Base-by-base conservation (phyloP, 169 alveolate genomes). In the Ichthyophthirius multifiliis region DNA sequence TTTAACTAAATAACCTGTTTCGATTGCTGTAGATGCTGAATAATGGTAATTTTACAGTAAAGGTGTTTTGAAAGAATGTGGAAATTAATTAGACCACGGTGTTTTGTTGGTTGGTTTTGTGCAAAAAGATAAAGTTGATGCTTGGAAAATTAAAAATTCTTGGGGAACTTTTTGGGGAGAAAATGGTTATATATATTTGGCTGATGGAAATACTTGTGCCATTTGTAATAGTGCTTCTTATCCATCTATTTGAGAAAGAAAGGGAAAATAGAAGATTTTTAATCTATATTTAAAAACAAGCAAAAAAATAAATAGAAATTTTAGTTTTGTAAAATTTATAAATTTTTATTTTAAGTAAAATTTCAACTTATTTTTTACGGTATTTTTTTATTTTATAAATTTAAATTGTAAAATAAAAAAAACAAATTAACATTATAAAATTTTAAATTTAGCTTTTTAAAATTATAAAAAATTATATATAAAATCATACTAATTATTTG, bases 151-250 rank as follows among this genome's bases (percentile, higher is more conserved):
- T 45, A 77, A 77, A 62, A 77, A 77, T 41, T 77, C 84, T 43
- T 77, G 77, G 78, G 84, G 84, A 62, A 4, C 84, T 6, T 10
- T 30, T 31, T 77, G 84, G 84, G 84, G 78, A 27, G 84, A 77
- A 44, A 43, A 77, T 27, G 78, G 84, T 48, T 48, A 27, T 16
- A 87, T 89, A 82, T 74, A 92, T 13, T 79, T 95, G 4, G 44
- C 63, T 2, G 43, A 35, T 2, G 86, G 86, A 46, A 47, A 80
- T 27, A 44, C 86, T 39, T 80, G 86, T 41, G 86, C 76, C 47
- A 48, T 80, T 37, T 67, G 65, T 30, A 39, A 45, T 32, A 55
- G 32, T 37, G 43, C 76, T 37, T 65, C 43, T 65, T 32, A 16
- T 35, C 76, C 76, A 37, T 13, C 27, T 32, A 55, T 34, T 43